Evolutionary conservation across 768 basidiomycete genomes (phyloP).

Genomic region (Suillus placidus): DNA sequence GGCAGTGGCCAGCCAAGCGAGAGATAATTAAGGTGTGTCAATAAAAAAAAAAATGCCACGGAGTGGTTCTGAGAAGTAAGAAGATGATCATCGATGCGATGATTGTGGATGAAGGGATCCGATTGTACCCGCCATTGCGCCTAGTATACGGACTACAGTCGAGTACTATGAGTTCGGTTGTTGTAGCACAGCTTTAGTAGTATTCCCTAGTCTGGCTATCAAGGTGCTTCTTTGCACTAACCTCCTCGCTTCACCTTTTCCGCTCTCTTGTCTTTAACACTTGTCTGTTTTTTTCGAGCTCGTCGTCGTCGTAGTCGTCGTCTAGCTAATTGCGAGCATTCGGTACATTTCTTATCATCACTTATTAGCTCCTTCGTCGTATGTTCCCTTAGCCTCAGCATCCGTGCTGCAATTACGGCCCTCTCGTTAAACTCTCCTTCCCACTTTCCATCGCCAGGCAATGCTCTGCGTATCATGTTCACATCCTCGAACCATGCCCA

Average conservation of each 20-base stretch:
- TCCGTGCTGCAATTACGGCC: constrained; percentile 15
- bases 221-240: background rate
- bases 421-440: constrained; percentile 21
- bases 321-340: background rate
- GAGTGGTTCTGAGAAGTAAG: constrained; percentile 8
- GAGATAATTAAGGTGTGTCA: constrained; percentile 1
- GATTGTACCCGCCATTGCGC: too few species aligned
- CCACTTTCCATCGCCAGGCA: constrained; percentile 25
- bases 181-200: constrained; percentile 9
- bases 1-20: background rate
- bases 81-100: too few species aligned
- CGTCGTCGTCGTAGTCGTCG: background rate
- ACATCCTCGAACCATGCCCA: constrained; percentile 33
- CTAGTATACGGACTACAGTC: too few species aligned
- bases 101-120: too few species aligned
- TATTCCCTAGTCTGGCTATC: constrained; percentile 1
- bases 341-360: constrained; percentile 11
- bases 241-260: constrained; percentile 10
- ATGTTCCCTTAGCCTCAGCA: constrained; percentile 20
- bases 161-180: background rate
- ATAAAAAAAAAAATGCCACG: constrained; percentile 3
- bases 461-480: constrained; percentile 40
- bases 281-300: constrained; percentile 4
- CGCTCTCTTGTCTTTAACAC: background rate
- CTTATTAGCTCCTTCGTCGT: constrained; percentile 24